phyloP scores from a whole-genome alignment of 2,329 filamentous ascomycete species.

The Fusarium tricinctum region DNA sequence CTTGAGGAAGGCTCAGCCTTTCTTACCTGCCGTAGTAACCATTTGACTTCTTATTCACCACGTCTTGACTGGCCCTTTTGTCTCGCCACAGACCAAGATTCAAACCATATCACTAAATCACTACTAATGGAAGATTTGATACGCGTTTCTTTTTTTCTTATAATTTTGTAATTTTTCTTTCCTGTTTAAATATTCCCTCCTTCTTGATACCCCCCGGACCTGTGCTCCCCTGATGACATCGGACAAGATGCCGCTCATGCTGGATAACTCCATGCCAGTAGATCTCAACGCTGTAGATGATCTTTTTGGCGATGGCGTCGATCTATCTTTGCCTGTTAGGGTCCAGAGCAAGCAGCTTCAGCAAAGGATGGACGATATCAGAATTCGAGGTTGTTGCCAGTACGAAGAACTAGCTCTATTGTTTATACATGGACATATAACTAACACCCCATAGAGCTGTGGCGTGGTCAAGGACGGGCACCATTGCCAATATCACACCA shows the following conservation, averaged over 20 bases:
- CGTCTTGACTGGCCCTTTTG: constrained; percentile 26
- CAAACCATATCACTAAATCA: constrained; percentile 28
- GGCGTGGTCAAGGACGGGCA: constrained; percentile 89
- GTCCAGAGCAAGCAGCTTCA: constrained; percentile 72
- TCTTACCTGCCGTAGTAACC: constrained; percentile 29
- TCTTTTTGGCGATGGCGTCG: constrained; percentile 79
- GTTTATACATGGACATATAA: neutral
- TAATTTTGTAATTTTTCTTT: constrained; percentile 15
- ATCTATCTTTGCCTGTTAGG: constrained; percentile 66
- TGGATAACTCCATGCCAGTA: constrained; percentile 62
- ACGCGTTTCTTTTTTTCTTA: constrained; percentile 16
- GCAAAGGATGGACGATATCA: constrained; percentile 81
- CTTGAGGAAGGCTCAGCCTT: constrained; percentile 44
- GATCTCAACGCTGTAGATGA: constrained; percentile 76
- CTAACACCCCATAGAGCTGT: constrained; percentile 70
- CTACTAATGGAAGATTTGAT: neutral
- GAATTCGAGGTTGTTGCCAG: constrained; percentile 84
- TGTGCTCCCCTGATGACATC: constrained; percentile 51
- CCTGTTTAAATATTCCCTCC: constrained; percentile 28
- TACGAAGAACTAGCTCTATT: constrained; percentile 61
- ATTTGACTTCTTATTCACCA: constrained; percentile 24
- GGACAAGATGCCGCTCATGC: constrained; percentile 61
- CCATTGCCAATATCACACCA: constrained; percentile 82
- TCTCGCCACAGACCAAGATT: constrained; percentile 12
- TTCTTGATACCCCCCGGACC: constrained; percentile 36